A percentile compares a stretch with the other conserved stretches of the same genome.
Evolutionary conservation across 1,284 basidiomycete genomes (phyloP).

Genomic region (Cryptococcus sp.): DNA sequence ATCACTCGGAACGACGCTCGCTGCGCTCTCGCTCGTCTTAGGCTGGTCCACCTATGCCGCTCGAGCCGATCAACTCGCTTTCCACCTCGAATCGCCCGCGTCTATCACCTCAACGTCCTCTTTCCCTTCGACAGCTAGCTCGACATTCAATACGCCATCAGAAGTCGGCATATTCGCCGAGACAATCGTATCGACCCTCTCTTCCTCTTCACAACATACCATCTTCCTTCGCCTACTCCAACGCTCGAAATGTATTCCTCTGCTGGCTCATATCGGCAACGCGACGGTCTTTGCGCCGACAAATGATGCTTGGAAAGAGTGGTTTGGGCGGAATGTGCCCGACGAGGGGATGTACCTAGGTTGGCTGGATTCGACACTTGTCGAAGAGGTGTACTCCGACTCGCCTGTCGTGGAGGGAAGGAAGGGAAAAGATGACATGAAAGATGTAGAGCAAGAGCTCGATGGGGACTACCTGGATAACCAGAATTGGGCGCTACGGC

Average conservation of each 20-base stretch:
- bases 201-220: constrained; percentile 68
- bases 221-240: constrained; percentile 77
- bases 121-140: too few species aligned
- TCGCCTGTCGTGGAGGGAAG: constrained; percentile 17
- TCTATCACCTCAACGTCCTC: too few species aligned
- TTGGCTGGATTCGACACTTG: constrained; percentile 27
- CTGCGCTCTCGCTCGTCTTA: too few species aligned
- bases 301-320: constrained; percentile 69
- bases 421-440: neutral
- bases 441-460: neutral
- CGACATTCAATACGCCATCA: too few species aligned
- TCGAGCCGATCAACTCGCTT: too few species aligned
- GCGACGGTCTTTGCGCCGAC: constrained; percentile 92
- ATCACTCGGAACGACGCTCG: too few species aligned
- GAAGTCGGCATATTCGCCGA: constrained; percentile 14
- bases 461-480: constrained; percentile 57
- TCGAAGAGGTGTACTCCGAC: constrained; percentile 22
- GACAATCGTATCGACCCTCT: constrained; percentile 69
- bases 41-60: too few species aligned
- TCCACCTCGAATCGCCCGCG: too few species aligned
- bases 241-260: constrained; percentile 80
- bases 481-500: constrained; percentile 62
- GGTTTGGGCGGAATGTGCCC: constrained; percentile 32
- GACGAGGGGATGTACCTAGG: constrained; percentile 9
- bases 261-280: constrained; percentile 75